Evolutionary conservation across 306 rosid species (phyloP).

Genomic region (Lotus japonicus): DNA sequence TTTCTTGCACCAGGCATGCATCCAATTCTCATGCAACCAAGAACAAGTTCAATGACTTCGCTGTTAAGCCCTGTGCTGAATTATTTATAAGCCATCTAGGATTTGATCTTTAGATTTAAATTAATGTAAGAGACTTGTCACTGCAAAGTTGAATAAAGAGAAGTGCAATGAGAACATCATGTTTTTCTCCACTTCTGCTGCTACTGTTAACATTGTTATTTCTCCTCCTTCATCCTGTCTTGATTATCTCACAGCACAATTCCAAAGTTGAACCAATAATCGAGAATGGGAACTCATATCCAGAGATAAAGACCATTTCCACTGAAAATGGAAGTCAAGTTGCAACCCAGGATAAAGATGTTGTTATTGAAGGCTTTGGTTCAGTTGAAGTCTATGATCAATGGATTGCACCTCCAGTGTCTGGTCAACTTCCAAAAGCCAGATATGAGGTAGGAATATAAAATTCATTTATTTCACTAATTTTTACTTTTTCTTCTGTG

Average conservation of each 20-base stretch:
- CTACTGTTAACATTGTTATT: background rate
- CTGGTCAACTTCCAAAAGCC: slow-evolving; percentile 70
- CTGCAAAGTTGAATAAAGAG: slow-evolving; percentile 5
- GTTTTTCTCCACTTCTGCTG: slow-evolving; percentile 13
- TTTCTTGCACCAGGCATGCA: background rate
- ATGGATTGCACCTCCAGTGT: slow-evolving; percentile 70
- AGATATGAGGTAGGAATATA: slow-evolving; percentile 67
- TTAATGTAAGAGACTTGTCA: background rate
- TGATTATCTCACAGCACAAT: slow-evolving; percentile 40
- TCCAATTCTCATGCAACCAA: background rate
- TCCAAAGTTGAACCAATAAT: slow-evolving; percentile 47
- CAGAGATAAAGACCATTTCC: slow-evolving; percentile 64
- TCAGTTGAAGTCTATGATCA: slow-evolving; percentile 68
- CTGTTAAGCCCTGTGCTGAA: background rate
- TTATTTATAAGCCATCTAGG: background rate
- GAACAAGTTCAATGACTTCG: background rate
- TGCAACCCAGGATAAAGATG: slow-evolving; percentile 69
- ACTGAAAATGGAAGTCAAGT: slow-evolving; percentile 63
- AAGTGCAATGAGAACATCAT: background rate
- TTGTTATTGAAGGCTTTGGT: slow-evolving; percentile 61
- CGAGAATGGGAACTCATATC: slow-evolving; percentile 62
- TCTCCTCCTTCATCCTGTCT: background rate
- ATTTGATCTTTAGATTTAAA: slow-evolving; percentile 10
- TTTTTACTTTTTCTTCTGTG: background rate
- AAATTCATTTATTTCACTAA: slow-evolving; percentile 1